Evolutionary conservation across 345 rosid species (phyloP), one percentile per base, ranked within the genome.

Genomic region (Euphorbia pulcherrima): DNA sequence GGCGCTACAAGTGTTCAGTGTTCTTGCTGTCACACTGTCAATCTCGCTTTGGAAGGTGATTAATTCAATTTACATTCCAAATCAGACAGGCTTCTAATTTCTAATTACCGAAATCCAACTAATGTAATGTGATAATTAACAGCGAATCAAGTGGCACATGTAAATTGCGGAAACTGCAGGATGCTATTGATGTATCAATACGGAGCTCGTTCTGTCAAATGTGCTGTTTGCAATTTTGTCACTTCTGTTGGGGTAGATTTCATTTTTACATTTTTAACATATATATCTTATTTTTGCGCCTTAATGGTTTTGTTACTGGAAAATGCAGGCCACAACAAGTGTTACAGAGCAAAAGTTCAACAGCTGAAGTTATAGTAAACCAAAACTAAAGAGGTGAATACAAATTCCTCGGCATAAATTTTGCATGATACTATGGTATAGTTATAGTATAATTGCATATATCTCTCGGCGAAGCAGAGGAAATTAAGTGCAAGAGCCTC

Each of bases 1-100:
- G 99, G 99, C 70, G 99, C 99, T 62, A 89, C 97, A 40, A 94
- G 99, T 55, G 99, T 94, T 55, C 99, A 89, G 52, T 94, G 99
- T 78, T 88, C 99, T 35, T 94, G 97, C 61, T 94, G 99, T 74
- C 93, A 91, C 88, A 91, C 96, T 0, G 91, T 94, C 55, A 94
- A 88, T 80, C 87, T 94, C 53, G 97, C 97, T 64, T 68, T 86
- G 53, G 98, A 93, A 85, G 96, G 98, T 88, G 68, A 12, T 59
- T 33, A 46, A 57, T 33, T 29, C 37, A 6, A 11, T 1, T 54
- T 54, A n/a, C n/a, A n/a, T n/a, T n/a, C n/a, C n/a, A n/a, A 44
- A 44, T 24, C 26, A 54, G 7, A 54, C n/a, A 24, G 26, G 9
- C n/a, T 52, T 8, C 35, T 52, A 44, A 44, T 44, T 6, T 1